Percentiles rank a stretch among this genome's conserved stretches.
Evolutionary conservation across 108 stramenopile species (phyloP).

Genomic region (Nitzschia palea): DNA sequence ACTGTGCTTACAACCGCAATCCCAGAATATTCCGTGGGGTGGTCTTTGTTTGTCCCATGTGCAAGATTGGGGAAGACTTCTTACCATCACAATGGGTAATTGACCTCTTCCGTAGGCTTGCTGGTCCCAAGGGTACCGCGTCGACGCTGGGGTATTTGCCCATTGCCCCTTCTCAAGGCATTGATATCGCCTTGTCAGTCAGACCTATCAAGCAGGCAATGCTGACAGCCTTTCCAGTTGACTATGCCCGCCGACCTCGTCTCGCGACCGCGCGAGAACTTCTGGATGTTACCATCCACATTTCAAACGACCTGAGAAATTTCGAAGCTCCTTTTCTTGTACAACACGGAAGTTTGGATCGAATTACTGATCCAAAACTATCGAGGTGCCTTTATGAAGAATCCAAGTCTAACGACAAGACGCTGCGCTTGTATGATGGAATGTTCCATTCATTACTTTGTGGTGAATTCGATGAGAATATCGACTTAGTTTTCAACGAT

Average conservation of each 20-base stretch:
- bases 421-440: constrained; percentile 59
- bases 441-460: constrained; percentile 46
- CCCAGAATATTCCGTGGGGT: constrained; percentile 49
- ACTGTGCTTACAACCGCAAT: constrained; percentile 43
- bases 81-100: constrained; percentile 63
- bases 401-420: constrained; percentile 56
- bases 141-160: constrained; percentile 36
- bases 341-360: constrained; percentile 61
- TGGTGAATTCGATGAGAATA: constrained; percentile 54
- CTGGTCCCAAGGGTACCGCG: constrained; percentile 49
- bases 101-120: constrained; percentile 33
- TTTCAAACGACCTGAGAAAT: constrained; percentile 36
- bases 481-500: constrained; percentile 50
- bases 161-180: constrained; percentile 50
- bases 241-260: constrained; percentile 59
- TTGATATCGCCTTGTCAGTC: constrained; percentile 28
- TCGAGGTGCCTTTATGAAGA: constrained; percentile 60
- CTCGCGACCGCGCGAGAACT: constrained; percentile 69
- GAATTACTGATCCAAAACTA: constrained; percentile 59
- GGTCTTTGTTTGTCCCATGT: constrained; percentile 69
- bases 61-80: constrained; percentile 56
- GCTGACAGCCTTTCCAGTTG: constrained; percentile 32
- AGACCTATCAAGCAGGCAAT: constrained; percentile 13
- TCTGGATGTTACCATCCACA: constrained; percentile 55
- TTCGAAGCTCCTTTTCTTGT: constrained; percentile 71